These are phyloP conservation scores for Gloeopeniophorella convolvens DNA, from an alignment of 768 basidiomycete species.

Conservation along the genomic window DNA sequence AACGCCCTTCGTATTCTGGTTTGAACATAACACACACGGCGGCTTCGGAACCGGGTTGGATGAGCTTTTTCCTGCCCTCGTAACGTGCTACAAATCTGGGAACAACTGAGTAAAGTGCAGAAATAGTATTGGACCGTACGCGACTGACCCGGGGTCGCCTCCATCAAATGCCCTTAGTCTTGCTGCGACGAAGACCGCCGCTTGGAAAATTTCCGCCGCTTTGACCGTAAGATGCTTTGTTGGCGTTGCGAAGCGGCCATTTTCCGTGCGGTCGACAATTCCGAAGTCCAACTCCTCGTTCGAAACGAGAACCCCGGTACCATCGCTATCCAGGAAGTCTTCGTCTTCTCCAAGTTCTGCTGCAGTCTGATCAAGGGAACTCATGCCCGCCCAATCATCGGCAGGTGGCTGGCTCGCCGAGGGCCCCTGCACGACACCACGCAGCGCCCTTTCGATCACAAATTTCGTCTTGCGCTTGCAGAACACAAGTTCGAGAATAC, in stretches of 20 bases:
- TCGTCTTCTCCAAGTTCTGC: constrained; percentile 12
- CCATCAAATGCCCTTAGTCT: not conserved
- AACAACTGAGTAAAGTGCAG: not conserved
- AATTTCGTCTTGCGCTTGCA: not conserved
- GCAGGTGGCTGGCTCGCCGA: not conserved
- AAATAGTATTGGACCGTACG: not conserved
- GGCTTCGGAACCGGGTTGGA: constrained; percentile 7
- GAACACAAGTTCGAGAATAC: constrained; percentile 8
- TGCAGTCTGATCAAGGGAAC: too few relatives aligned
- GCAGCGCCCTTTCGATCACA: not conserved
- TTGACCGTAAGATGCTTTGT: constrained; percentile 14
- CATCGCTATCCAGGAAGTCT: constrained; percentile 39
- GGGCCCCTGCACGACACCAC: not conserved
- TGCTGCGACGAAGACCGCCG: constrained; percentile 13
- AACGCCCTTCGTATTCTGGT: constrained; percentile 10
- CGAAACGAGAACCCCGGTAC: constrained; percentile 33
- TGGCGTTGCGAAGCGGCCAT: constrained; percentile 10
- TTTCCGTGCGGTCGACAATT: constrained; percentile 37
- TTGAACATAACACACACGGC: not conserved
- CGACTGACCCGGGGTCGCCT: constrained; percentile 10
- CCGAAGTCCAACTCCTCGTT: constrained; percentile 42
- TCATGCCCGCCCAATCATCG: not conserved
- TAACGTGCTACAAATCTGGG: constrained; percentile 8
- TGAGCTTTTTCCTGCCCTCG: not conserved
- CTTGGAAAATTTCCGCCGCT: constrained; percentile 4